Conservation (phyloP, 768 basidiomycete species). For the Multifurca ochricompacta region DNA sequence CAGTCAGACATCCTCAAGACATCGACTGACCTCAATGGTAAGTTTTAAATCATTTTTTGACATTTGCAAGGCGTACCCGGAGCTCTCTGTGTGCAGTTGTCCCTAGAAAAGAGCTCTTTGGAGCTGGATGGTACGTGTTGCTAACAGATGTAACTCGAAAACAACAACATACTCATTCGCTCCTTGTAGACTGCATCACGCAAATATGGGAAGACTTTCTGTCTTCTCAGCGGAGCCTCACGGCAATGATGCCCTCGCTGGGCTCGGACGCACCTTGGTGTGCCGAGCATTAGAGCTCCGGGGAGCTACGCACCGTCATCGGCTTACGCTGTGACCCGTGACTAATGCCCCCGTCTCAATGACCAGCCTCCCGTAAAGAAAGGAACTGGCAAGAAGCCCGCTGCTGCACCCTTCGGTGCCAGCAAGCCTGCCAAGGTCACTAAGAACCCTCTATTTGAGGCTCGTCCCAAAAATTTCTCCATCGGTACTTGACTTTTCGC, state of each 20-base stretch:
- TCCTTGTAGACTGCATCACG: neutral
- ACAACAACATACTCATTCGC: neutral
- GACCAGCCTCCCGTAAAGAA: slow-evolving; percentile 80
- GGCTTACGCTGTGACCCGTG: slow-evolving; percentile 24
- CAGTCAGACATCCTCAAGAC: too few relatives aligned
- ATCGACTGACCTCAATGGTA: too few relatives aligned
- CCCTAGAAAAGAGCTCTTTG: neutral
- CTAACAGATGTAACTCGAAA: slow-evolving; percentile 18
- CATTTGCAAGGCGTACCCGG: slow-evolving; percentile 2
- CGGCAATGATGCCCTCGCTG: slow-evolving; percentile 40
- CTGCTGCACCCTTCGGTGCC: slow-evolving; percentile 75
- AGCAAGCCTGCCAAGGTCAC: slow-evolving; percentile 64
- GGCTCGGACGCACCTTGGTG: slow-evolving; percentile 27
- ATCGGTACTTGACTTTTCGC: slow-evolving; percentile 54
- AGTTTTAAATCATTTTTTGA: neutral
- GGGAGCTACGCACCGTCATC: slow-evolving; percentile 31
- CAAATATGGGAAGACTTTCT: neutral
- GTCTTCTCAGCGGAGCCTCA: slow-evolving; percentile 31
- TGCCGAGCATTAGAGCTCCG: slow-evolving; percentile 43
- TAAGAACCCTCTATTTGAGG: slow-evolving; percentile 96
- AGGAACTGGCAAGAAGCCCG: slow-evolving; percentile 76
- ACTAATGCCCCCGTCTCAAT: slow-evolving; percentile 70
- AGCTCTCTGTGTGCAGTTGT: neutral
- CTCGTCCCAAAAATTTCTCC: slow-evolving; percentile 86
- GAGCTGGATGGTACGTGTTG: slow-evolving; percentile 27